Evolutionary conservation across 768 basidiomycete species (phyloP).

Genomic region (Galerina sulciceps): DNA sequence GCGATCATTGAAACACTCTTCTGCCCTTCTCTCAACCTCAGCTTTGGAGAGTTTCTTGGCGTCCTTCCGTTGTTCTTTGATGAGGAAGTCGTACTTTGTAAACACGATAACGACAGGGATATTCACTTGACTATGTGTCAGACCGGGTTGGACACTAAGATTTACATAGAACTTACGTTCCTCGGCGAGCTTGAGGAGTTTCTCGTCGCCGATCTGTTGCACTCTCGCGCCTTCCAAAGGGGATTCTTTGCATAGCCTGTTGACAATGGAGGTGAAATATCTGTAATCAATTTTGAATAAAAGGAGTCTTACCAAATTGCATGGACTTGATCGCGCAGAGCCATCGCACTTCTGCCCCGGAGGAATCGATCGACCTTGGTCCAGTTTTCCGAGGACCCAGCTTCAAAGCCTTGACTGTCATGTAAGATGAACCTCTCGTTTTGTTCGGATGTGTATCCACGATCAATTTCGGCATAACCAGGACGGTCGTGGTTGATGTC

Average conservation of each 20-base stretch:
- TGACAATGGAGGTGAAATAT: too few relatives aligned
- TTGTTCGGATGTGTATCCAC: constrained; percentile 18
- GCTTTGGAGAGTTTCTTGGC: neutral
- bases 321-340: neutral
- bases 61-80: constrained; percentile 2
- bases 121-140: neutral
- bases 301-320: neutral
- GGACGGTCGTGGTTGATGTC: neutral
- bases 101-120: constrained; percentile 32
- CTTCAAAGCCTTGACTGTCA: constrained; percentile 32
- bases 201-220: neutral
- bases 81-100: constrained; percentile 32
- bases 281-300: neutral
- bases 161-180: neutral
- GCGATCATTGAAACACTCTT: neutral
- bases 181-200: neutral
- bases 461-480: constrained; percentile 17
- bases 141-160: too few relatives aligned
- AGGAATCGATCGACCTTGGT: neutral
- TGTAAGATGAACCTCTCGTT: constrained; percentile 31
- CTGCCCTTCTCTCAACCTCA: neutral
- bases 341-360: neutral
- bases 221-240: neutral
- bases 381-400: constrained; percentile 18
- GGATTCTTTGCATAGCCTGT: neutral